These are phyloP conservation scores for Hemisphaericaspora subhashii DNA, from an alignment of 1,139 yeast species.

Conservation along the genomic window DNA sequence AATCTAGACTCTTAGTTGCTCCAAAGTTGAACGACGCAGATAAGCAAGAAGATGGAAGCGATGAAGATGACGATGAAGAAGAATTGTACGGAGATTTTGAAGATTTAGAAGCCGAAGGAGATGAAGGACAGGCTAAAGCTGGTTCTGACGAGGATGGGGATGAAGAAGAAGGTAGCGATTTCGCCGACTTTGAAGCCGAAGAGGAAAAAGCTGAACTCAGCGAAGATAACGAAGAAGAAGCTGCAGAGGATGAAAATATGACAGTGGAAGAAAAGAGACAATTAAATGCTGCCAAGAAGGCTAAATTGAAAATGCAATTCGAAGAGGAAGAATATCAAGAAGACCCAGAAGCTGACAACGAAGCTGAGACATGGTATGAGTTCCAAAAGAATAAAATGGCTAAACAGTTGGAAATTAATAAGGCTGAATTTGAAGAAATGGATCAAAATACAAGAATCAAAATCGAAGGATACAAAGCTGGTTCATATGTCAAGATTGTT, in stretches of 20 bases:
- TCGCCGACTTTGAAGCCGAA: conserved; percentile 59
- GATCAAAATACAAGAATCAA: conserved; percentile 72
- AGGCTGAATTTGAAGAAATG: conserved; percentile 72
- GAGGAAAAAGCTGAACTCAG: conserved; percentile 35
- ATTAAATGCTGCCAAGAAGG: conserved; percentile 85
- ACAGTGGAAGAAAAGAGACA: conserved; percentile 72
- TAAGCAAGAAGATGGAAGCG: conserved; percentile 34
- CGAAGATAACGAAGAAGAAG: conserved; percentile 33
- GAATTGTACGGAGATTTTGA: conserved; percentile 7
- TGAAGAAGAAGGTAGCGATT: conserved; percentile 37
- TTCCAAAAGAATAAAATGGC: conserved; percentile 96
- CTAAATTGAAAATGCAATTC: conserved; percentile 80
- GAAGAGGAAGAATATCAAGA: conserved; percentile 89
- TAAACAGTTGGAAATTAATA: conserved; percentile 91
- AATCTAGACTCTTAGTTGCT: conserved; percentile 66
- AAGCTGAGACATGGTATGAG: conserved; percentile 96
- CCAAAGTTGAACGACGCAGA: conserved; percentile 52
- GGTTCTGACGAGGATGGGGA: conserved; percentile 24
- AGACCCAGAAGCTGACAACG: conserved; percentile 71
- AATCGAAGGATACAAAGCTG: conserved; percentile 92
- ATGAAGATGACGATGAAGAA: conserved; percentile 30
- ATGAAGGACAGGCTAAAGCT: conserved; percentile 16
- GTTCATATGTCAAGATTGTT: conserved; percentile 88
- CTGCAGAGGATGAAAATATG: conserved; percentile 39
- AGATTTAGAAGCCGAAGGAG: conserved; percentile 8